phyloP scores from a whole-genome alignment of 352 stramenopile species.

The Phytopythium mirpurense region DNA sequence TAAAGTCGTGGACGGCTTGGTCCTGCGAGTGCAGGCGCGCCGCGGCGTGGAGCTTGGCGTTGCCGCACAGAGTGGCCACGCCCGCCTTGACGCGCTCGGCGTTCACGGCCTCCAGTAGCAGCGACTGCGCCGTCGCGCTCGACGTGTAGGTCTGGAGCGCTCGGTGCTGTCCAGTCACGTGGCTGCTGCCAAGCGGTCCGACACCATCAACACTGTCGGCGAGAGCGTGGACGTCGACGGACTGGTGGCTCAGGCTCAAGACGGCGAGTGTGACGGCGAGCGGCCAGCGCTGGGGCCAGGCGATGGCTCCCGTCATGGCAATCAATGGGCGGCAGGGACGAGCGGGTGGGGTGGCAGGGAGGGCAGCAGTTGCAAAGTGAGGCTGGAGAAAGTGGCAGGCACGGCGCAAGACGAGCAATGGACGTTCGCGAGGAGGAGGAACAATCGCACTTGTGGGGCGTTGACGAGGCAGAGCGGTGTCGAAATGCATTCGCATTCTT shows the following conservation, averaged over 20 bases:
- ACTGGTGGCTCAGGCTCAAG: neutral
- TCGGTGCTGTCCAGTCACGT: neutral
- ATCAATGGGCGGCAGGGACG: neutral
- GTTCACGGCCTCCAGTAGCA: conserved; percentile 1
- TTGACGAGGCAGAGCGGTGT: neutral
- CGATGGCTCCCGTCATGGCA: neutral
- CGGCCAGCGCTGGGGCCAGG: neutral
- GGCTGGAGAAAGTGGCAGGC: no score
- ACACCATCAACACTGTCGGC: neutral
- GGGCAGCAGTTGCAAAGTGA: neutral
- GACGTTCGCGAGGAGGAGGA: neutral
- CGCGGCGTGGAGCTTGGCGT: conserved; percentile 12
- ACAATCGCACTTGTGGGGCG: neutral
- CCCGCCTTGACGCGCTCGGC: neutral
- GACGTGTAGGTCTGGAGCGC: conserved; percentile 5
- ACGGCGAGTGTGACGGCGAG: neutral
- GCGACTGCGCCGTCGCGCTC: neutral
- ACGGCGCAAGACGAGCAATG: neutral
- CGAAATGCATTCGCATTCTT: neutral
- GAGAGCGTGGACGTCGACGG: neutral
- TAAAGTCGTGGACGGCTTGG: conserved; percentile 13
- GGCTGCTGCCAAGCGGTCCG: neutral
- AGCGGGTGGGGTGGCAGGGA: neutral
- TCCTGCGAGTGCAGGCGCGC: conserved; percentile 20
- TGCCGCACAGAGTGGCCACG: conserved; percentile 13